phyloP scores from a whole-genome alignment of 164 flowering plant species.

The Stephania yunnanensis region DNA sequence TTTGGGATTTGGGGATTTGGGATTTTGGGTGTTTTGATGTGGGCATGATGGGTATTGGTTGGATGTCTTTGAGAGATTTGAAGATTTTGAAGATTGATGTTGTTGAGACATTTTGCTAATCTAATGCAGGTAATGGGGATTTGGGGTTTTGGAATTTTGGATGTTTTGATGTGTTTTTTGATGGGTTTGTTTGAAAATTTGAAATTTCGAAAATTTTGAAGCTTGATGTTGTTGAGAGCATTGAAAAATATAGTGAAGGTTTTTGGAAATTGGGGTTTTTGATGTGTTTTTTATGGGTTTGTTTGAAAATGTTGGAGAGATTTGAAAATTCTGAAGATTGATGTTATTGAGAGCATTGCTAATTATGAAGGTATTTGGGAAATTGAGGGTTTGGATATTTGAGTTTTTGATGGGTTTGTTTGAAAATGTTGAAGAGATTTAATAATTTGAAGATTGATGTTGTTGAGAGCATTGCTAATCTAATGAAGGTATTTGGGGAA shows the following conservation, averaged over 20 bases:
- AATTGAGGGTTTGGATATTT: background rate
- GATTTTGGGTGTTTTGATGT: too few species aligned
- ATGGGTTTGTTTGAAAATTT: too few species aligned
- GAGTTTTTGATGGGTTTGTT: background rate
- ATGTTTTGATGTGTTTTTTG: too few species aligned
- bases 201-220: too few species aligned
- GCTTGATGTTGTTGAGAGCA: background rate
- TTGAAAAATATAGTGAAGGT: background rate
- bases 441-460: too few species aligned
- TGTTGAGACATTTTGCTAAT: constrained; percentile 89
- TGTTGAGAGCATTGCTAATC: too few species aligned
- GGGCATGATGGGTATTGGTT: too few species aligned
- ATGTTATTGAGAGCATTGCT: too few species aligned
- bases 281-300: background rate
- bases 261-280: background rate
- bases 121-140: constrained; percentile 61
- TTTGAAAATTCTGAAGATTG: background rate
- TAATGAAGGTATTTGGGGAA: too few species aligned
- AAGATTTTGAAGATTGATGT: too few species aligned
- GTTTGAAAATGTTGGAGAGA: background rate
- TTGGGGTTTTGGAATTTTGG: too few species aligned
- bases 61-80: too few species aligned
- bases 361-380: background rate
- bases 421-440: background rate
- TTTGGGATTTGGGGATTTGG: background rate